Base-by-base conservation (phyloP, 164 flowering plant species). In the Liquidambar formosana region DNA sequence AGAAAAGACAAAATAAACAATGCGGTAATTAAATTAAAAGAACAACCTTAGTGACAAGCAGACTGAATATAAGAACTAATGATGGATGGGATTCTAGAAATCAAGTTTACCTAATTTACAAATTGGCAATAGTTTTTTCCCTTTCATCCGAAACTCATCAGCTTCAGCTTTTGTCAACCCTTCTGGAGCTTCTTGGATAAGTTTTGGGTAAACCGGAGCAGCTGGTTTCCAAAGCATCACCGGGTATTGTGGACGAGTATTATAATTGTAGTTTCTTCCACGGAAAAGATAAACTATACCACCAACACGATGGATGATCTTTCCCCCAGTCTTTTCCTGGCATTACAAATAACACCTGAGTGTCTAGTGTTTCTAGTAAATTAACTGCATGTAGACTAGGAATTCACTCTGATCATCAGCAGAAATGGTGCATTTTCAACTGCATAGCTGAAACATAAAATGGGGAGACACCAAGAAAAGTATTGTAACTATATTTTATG, bases 171-270 rank as follows among this genome's bases (percentile, higher is more conserved):
- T 85, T 16, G 97, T 93, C 83, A 95, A 76, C 47, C 99, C 97
- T 79, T 86, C 94, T 41, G 99, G 99, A 73, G 88, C 92, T 70
- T 93, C 97, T 76, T 95, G 96, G 60, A 95, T 95, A 60, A 95
- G 97, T 71, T 95, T 95, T 61, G 99, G 99, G 70, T 95, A 93
- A 49, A 95, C 99, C 23, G 99, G 99, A 62, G 97, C 78, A 69
- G 97, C 97, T 63, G 99, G 97, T 73, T 95, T 93, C 99, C 99
- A 95, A 0, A 95, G 89, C 99, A 95, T 93, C 71, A 90, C 54
- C 0, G 99, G 97, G 65, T 85, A 91, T 68, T 73, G 83, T 26
- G 99, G 97, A 64, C 97, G 93, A 59, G 84, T 82, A 25, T 81
- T 80, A 72, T 84, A 83, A 71, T 90, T 77, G 74, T 95, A 95